A percentile compares a stretch with the other conserved stretches of the same genome.
These are phyloP conservation scores for Magnusiomyces fungicola DNA, from an alignment of 1,139 yeast species.

Conservation along the genomic window DNA sequence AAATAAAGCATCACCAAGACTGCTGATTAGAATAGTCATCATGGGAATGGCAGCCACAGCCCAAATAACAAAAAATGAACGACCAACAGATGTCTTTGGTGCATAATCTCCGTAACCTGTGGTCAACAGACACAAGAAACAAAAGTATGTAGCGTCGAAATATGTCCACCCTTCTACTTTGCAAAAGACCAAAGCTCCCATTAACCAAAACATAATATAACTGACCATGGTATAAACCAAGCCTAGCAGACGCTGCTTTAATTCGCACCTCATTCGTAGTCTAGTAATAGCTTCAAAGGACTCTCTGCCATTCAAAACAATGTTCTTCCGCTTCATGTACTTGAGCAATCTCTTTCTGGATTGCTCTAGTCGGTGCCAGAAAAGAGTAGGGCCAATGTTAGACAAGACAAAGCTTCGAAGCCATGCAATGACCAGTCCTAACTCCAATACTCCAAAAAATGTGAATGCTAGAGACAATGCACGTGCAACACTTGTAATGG, in stretches of 20 bases:
- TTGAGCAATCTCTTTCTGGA: conserved; percentile 17
- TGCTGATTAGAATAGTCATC: conserved; percentile 74
- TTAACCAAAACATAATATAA: conserved; percentile 55
- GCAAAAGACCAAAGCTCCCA: conserved; percentile 62
- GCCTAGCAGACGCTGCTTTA: conserved; percentile 30
- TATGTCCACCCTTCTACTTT: conserved; percentile 60
- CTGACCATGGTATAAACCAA: conserved; percentile 38
- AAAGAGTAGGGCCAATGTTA: conserved; percentile 49
- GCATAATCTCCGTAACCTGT: conserved; percentile 79
- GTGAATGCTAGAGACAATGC: conserved; percentile 57
- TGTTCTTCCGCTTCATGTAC: conserved; percentile 15
- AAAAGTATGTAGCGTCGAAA: conserved; percentile 62
- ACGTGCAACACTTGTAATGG: conserved; percentile 45
- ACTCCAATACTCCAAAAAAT: conserved; percentile 56
- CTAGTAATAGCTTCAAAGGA: conserved; percentile 50
- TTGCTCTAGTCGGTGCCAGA: conserved; percentile 22
- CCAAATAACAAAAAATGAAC: conserved; percentile 71
- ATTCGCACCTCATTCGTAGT: conserved; percentile 38
- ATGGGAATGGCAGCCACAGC: conserved; percentile 75
- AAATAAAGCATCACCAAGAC: conserved; percentile 57
- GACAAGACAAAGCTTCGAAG: conserved; percentile 56
- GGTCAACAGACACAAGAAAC: conserved; percentile 66
- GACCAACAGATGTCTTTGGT: conserved; percentile 56
- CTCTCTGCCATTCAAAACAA: conserved; percentile 26
- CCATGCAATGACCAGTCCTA: conserved; percentile 68